Conservation (phyloP, 2,329 filamentous ascomycete genomes). For the Xylaria sp. region DNA sequence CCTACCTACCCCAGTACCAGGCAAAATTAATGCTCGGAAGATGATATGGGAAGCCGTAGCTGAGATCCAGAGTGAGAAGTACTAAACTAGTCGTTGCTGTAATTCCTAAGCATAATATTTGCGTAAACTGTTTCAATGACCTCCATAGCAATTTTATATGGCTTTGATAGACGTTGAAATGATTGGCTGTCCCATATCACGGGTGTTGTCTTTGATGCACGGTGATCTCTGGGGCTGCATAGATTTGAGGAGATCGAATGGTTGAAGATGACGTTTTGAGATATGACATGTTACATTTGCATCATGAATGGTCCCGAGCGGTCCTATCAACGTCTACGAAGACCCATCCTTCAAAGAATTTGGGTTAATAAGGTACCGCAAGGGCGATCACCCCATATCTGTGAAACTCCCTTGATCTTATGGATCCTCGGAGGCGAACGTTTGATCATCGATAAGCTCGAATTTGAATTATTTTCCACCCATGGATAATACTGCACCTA, state of each 20-base stretch:
- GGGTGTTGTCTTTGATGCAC: constrained; percentile 23
- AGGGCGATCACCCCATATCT: background rate
- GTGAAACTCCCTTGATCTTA: background rate
- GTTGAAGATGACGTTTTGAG: constrained; percentile 18
- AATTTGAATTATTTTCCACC: background rate
- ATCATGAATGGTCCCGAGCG: constrained; percentile 2
- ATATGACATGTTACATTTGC: constrained; percentile 31
- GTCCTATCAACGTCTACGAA: constrained; percentile 19
- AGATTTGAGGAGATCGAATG: constrained; percentile 18
- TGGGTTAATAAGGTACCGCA: background rate
- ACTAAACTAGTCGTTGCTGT: background rate
- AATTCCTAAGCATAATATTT: background rate
- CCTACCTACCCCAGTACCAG: background rate
- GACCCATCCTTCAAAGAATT: background rate
- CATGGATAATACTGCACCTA: too few species aligned
- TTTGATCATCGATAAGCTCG: background rate
- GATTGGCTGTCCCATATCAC: constrained; percentile 17
- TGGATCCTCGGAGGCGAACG: too few species aligned
- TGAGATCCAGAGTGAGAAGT: background rate
- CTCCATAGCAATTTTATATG: background rate
- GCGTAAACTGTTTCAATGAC: background rate
- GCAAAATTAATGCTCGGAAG: background rate
- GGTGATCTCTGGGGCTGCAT: constrained; percentile 22
- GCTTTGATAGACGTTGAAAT: constrained; percentile 6
- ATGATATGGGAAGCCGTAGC: background rate